Evolutionary conservation across 164 flowering plant species (phyloP), one percentile per base, ranked within the genome.

Genomic region (Stephania japonica): DNA sequence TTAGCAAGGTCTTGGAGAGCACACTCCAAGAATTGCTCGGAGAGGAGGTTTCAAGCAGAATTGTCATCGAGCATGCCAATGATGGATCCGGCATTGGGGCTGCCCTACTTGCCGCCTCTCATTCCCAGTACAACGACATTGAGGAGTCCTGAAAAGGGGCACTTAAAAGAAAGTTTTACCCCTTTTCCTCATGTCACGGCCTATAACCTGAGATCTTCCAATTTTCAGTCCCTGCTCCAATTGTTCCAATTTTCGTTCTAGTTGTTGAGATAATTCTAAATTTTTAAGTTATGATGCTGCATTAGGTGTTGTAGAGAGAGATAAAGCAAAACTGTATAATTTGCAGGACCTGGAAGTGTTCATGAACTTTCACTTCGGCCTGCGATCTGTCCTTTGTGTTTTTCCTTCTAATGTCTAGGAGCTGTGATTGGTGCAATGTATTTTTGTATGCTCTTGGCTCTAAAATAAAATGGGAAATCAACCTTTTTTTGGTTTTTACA

Each of bases 41-140:
- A 25, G 86, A 86, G 6, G 92, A 82, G 47, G 86, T 73, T 7
- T 74, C 87, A 7, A 73, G 81, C 9, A 80, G 19, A 63, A 42
- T 93, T 26, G 72, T 72, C 32, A 72, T 95, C n/a, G 82, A 77
- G 79, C 98, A 75, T 14, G 82, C 91, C 5, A 91, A 91, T 32
- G 99, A 94, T 73, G 99, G 96, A 14, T 94, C 99, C 0, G 99
- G 99, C 41, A 81, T 90, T 66, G 99, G 99, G 61, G 99, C 99
- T 32, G 90, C 99, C 14, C 92, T 95, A 53, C 81, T 95, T 0
- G 99, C 99, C 12, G 98, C 99, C 25, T 91, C 99, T 69, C 95
- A 94, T 78, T 94, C 99, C 42, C 91, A 90, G 72, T 91, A 89
- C 80, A 78, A 78, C 7, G 85, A 83, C 71, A 78, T 77, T 0